Percentiles rank a stretch among this genome's conserved stretches.
Conservation (phyloP, 441 rosid genomes). For the Erodium trifolium region DNA sequence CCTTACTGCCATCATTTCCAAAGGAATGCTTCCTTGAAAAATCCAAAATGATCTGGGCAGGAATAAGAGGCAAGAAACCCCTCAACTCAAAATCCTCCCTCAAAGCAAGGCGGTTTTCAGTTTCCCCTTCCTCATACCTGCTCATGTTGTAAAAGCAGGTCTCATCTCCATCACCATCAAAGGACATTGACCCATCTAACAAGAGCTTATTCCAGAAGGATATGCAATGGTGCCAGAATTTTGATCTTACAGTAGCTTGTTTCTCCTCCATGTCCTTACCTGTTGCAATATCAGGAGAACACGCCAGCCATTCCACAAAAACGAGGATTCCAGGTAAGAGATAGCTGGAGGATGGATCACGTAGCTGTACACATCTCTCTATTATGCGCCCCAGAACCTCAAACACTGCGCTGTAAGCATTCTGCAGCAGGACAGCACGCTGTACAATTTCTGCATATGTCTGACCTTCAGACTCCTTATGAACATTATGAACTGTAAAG, state of each 20-base stretch:
- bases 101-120: slow-evolving; percentile 73
- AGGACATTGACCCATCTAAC: slow-evolving; percentile 33
- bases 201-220: slow-evolving; percentile 59
- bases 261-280: slow-evolving; percentile 62
- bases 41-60: slow-evolving; percentile 78
- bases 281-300: slow-evolving; percentile 62
- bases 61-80: slow-evolving; percentile 76
- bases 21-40: slow-evolving; percentile 68
- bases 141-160: slow-evolving; percentile 81
- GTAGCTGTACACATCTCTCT: slow-evolving; percentile 51
- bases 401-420: slow-evolving; percentile 66
- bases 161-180: slow-evolving; percentile 67
- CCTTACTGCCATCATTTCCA: slow-evolving; percentile 56
- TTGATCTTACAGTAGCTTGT: slow-evolving; percentile 43
- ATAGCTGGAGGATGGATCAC: slow-evolving; percentile 62
- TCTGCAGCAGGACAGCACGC: slow-evolving; percentile 74
- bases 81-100: slow-evolving; percentile 89
- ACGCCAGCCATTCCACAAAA: slow-evolving; percentile 90
- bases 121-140: slow-evolving; percentile 83
- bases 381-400: slow-evolving; percentile 58
- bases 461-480: slow-evolving; percentile 71
- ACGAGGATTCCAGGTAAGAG: slow-evolving; percentile 74
- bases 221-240: slow-evolving; percentile 62
- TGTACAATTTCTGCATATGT: slow-evolving; percentile 86
- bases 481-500: slow-evolving; percentile 62